Evolutionary conservation across 2,329 filamentous ascomycete genomes (phyloP).

Genomic region (Aspergillus unguis): DNA sequence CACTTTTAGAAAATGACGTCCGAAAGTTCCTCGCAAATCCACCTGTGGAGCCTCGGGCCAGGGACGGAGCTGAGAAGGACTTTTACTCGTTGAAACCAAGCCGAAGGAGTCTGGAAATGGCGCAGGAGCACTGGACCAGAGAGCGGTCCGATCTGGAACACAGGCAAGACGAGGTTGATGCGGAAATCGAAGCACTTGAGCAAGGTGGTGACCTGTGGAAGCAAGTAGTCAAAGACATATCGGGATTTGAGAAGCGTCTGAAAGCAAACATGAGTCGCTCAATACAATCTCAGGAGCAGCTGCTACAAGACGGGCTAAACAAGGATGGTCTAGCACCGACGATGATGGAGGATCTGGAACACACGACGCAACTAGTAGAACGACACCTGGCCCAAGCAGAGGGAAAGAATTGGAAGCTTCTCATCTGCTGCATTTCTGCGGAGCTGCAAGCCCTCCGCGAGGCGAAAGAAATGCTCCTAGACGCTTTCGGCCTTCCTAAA

Average conservation of each 20-base stretch:
- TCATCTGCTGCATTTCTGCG: constrained; percentile 61
- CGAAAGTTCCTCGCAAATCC: constrained; percentile 51
- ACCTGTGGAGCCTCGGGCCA: constrained; percentile 39
- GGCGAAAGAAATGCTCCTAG: constrained; percentile 36
- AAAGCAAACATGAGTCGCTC: constrained; percentile 32
- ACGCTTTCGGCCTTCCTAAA: constrained; percentile 29
- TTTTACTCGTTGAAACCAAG: constrained; percentile 55
- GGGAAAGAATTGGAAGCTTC: constrained; percentile 56
- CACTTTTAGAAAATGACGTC: constrained; percentile 55
- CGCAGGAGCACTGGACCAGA: constrained; percentile 53
- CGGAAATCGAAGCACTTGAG: constrained; percentile 56
- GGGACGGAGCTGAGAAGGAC: constrained; percentile 30
- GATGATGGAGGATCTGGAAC: constrained; percentile 47
- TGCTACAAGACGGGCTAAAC: constrained; percentile 10
- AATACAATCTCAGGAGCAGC: constrained; percentile 24
- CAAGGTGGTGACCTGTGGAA: constrained; percentile 60
- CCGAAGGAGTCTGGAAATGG: constrained; percentile 59
- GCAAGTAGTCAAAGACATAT: constrained; percentile 51
- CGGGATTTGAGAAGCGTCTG: constrained; percentile 47
- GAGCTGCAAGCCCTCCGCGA: constrained; percentile 56
- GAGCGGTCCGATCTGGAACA: constrained; percentile 47
- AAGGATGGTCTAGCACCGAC: constrained; percentile 23
- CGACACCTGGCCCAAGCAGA: constrained; percentile 51
- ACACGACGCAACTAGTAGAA: constrained; percentile 47
- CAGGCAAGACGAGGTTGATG: constrained; percentile 47